A percentile compares a stretch with the other conserved stretches of the same genome.
These are phyloP conservation scores for Mycena vitilis DNA, from an alignment of 768 basidiomycete species.

Conservation along the genomic window DNA sequence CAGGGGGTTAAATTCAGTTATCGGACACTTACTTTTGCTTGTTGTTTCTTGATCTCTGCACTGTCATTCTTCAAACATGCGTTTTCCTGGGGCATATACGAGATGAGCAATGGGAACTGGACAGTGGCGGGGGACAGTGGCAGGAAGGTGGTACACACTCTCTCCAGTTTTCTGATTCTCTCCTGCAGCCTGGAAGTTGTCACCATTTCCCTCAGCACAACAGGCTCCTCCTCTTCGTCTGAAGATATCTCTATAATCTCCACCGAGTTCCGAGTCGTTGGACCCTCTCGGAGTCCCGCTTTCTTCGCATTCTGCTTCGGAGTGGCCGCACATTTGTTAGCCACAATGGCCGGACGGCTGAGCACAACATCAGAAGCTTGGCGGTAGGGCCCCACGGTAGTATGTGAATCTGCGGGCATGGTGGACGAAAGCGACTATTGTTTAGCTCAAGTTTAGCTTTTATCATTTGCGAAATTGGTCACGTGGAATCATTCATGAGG, in stretches of 20 bases:
- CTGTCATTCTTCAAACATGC: constrained; percentile 25
- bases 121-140: too few relatives aligned
- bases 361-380: constrained; percentile 12
- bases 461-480: not conserved
- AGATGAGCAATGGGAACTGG: not conserved
- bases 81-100: constrained; percentile 24
- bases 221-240: constrained; percentile 31
- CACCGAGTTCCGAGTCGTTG: constrained; percentile 6
- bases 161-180: constrained; percentile 21
- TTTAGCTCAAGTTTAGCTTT: too few relatives aligned
- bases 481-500: too few relatives aligned
- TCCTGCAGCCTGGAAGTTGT: constrained; percentile 26
- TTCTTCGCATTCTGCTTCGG: constrained; percentile 12
- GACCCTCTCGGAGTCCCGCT: constrained; percentile 28
- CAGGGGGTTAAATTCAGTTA: not conserved
- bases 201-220: not conserved
- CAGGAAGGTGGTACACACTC: not conserved
- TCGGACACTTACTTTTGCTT: constrained; percentile 9
- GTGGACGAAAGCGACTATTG: not conserved
- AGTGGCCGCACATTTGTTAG: constrained; percentile 1
- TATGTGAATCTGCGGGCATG: constrained; percentile 25
- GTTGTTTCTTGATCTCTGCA: constrained; percentile 26
- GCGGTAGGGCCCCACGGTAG: not conserved
- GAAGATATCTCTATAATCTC: constrained; percentile 34
- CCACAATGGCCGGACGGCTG: not conserved